Evolutionary conservation across 805 yeast genomes (phyloP).

Genomic region (Wickerhamomyces chaumierensis): DNA sequence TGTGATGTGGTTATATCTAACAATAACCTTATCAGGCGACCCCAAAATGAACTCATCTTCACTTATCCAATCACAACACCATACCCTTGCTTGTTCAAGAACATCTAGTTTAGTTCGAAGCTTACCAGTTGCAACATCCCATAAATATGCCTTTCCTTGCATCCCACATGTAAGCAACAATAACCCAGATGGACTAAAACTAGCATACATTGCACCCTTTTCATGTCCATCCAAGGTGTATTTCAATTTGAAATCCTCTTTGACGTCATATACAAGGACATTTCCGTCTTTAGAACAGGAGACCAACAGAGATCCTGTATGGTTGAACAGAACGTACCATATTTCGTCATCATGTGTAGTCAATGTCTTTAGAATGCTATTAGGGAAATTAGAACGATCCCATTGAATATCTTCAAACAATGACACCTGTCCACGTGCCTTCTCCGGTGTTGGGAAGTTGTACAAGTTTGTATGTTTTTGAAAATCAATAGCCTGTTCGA

Average conservation of each 20-base stretch:
- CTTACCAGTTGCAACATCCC: slow-evolving; percentile 42
- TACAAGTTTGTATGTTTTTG: slow-evolving; percentile 29
- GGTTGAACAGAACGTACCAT: slow-evolving; percentile 74
- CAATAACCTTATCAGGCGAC: slow-evolving; percentile 61
- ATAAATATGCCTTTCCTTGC: slow-evolving; percentile 58
- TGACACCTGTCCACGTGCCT: slow-evolving; percentile 11
- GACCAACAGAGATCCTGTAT: slow-evolving; percentile 66
- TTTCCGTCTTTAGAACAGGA: slow-evolving; percentile 62
- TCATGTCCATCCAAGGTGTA: slow-evolving; percentile 32
- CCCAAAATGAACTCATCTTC: slow-evolving; percentile 52
- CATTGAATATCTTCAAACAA: slow-evolving; percentile 26
- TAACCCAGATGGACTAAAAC: slow-evolving; percentile 69
- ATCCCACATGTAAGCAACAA: slow-evolving; percentile 60
- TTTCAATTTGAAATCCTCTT: slow-evolving; percentile 28
- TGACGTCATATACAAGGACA: slow-evolving; percentile 55
- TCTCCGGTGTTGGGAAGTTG: slow-evolving; percentile 20
- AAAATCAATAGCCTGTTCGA: slow-evolving; percentile 38
- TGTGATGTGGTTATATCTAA: slow-evolving; percentile 29
- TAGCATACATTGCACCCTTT: slow-evolving; percentile 49
- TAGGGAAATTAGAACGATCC: slow-evolving; percentile 32
- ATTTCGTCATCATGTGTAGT: slow-evolving; percentile 59
- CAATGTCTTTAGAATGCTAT: slow-evolving; percentile 32
- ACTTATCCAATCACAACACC: slow-evolving; percentile 66
- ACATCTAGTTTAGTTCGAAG: slow-evolving; percentile 12
- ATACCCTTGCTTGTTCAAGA: slow-evolving; percentile 23